Evolutionary conservation across 129 eudicot genomes (phyloP), one percentile per base, ranked within the genome.

Genomic region (Silybum marianum): DNA sequence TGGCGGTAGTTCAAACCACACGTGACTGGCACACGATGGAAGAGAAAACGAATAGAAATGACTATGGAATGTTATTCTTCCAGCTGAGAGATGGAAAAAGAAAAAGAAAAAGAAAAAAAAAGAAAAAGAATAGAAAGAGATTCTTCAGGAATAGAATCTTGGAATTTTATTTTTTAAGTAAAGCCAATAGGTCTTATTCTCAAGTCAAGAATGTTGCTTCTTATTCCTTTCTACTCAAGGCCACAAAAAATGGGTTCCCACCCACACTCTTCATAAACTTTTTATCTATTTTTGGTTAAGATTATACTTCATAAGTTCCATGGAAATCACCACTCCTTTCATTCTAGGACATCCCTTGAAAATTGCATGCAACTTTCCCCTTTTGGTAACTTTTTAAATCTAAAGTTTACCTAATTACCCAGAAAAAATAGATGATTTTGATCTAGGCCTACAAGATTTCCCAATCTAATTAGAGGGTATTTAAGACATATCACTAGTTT

Each of bases 231-330:
- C 93, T 72, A 79, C 85, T 88, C 82, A 62, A 87, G 86, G 77
- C 97, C 97, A 90, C 95, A 69, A 87, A 90, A 90, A 90, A 93
- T 90, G 96, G 96, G 87, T 93, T 89, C 86, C 83, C 86, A 72
- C 83, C 83, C 90, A 83, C 75, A 75, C 78, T 44, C 83, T 72
- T 83, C 86, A 72, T 72, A n/a, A 63, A 79, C 79, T 78, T 83
- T 38, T 78, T 72, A 83, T 65, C 86, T 75, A 80, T 84, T 85
- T 71, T 83, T 88, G 78, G 82, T 76, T 85, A 30, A 9, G 76
- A 76, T 85, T 81, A 81, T 81, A 81, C 83, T 71, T 71, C 86
- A 78, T 72, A 82, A 60, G 62, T 83, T 81, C 58, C 16, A 28
- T 78, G 83, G 23, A 58, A 72, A 23, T 51, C 24, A 73, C 34